Percentiles rank a stretch among this genome's conserved stretches.
These are phyloP conservation scores for Pyrrhoderma lamaoense DNA, from an alignment of 1,284 basidiomycete genomes.

Conservation along the genomic window DNA sequence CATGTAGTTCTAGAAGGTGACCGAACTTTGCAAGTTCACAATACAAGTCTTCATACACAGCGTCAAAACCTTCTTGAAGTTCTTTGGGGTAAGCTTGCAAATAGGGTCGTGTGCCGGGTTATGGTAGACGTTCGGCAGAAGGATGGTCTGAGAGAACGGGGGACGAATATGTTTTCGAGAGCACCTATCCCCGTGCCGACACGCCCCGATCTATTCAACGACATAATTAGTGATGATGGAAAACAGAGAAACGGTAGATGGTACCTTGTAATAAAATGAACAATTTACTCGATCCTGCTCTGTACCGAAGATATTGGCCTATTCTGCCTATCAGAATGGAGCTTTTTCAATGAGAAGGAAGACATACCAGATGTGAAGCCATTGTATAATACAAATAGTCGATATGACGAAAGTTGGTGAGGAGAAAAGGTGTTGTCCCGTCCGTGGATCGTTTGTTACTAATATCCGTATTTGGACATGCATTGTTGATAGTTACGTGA, in stretches of 20 bases:
- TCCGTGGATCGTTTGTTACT: no score
- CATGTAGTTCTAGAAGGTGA: conserved; percentile 91
- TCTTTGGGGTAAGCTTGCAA: conserved; percentile 77
- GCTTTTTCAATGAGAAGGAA: background rate
- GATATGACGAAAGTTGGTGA: background rate
- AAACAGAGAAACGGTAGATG: conserved; percentile 21
- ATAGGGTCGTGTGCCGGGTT: conserved; percentile 93
- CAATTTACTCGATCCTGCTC: conserved; percentile 94
- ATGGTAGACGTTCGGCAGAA: conserved; percentile 98
- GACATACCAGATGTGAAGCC: conserved; percentile 56
- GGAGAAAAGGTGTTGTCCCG: no score
- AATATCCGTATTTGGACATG: no score
- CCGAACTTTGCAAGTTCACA: conserved; percentile 94
- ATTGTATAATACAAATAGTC: conserved; percentile 28
- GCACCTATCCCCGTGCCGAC: conserved; percentile 92
- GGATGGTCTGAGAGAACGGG: conserved; percentile 94
- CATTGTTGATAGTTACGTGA: no score
- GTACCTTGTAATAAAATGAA: conserved; percentile 90
- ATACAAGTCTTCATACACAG: conserved; percentile 93
- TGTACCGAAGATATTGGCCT: conserved; percentile 84
- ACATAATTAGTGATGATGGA: conserved; percentile 9
- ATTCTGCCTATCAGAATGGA: conserved; percentile 1
- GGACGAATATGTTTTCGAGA: conserved; percentile 97
- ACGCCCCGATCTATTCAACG: conserved; percentile 75
- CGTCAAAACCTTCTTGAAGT: conserved; percentile 95